Evolutionary conservation across 148 eudicot genomes (phyloP).

Genomic region (Nyssa sinensis): DNA sequence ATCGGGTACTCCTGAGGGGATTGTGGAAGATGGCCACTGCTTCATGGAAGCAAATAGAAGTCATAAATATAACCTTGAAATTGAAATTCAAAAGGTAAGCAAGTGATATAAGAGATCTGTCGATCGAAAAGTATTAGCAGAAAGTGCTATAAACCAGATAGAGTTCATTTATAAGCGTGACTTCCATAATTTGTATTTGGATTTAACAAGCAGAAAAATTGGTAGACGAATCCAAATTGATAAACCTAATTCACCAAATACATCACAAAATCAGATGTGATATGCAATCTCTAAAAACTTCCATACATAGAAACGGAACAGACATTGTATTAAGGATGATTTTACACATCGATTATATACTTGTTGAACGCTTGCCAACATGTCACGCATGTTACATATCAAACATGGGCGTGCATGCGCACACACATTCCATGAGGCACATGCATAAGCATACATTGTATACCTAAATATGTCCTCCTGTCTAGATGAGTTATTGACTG

Average conservation of each 20-base stretch:
- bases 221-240: background rate
- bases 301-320: too few relatives aligned
- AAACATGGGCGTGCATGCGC: background rate
- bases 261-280: background rate
- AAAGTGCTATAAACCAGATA: background rate
- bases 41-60: constrained; percentile 19
- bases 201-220: background rate
- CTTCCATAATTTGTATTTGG: background rate
- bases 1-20: constrained; percentile 80
- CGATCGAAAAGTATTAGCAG: background rate
- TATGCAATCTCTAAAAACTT: background rate
- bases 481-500: background rate
- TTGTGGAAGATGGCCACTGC: constrained; percentile 67
- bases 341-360: background rate
- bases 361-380: background rate
- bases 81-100: background rate
- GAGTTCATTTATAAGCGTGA: background rate
- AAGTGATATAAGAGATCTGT: background rate
- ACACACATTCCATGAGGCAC: too few relatives aligned
- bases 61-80: background rate
- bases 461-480: background rate
- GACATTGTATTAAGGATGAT: background rate
- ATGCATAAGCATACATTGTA: background rate
- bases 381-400: background rate
- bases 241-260: background rate